A percentile compares a stretch with the other conserved stretches of the same genome.
Evolutionary conservation across 2,329 filamentous ascomycete species (phyloP).

Genomic region (Colletotrichum lini): DNA sequence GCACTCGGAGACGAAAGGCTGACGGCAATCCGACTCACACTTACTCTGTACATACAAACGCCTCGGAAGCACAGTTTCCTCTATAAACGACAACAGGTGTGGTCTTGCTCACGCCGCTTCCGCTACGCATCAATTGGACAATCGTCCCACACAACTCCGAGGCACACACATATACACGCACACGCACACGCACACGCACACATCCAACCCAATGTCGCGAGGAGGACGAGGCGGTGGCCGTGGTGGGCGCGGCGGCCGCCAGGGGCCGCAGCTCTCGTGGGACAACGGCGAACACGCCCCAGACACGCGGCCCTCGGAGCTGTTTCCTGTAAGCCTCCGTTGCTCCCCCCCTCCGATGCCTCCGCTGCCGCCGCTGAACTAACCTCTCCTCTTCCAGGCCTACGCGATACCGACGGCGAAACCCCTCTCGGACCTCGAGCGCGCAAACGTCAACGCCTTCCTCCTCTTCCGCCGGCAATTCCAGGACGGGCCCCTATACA

Average conservation of each 20-base stretch:
- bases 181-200: neutral
- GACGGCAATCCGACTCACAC: constrained; percentile 5
- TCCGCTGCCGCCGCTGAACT: neutral
- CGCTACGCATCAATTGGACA: too few species aligned
- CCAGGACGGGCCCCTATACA: constrained; percentile 70
- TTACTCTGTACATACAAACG: neutral
- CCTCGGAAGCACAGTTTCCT: too few species aligned
- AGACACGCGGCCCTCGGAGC: constrained; percentile 70
- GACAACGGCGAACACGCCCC: constrained; percentile 64
- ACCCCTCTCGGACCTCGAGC: constrained; percentile 60
- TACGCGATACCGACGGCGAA: constrained; percentile 65
- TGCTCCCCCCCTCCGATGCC: neutral
- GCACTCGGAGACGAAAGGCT: neutral
- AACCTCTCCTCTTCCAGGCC: constrained; percentile 53
- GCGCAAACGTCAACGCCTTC: constrained; percentile 64
- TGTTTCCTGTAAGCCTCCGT: constrained; percentile 65
- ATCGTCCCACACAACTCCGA: neutral
- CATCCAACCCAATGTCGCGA: constrained; percentile 62
- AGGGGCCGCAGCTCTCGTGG: constrained; percentile 66
- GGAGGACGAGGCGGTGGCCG: constrained; percentile 67
- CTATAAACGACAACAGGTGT: too few species aligned
- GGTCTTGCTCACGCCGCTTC: too few species aligned
- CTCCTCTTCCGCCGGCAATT: constrained; percentile 70
- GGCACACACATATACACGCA: neutral
- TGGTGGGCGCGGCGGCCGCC: constrained; percentile 63